A percentile compares a stretch with the other conserved stretches of the same genome.
These are phyloP conservation scores for Brassica nigra DNA, from an alignment of 345 rosid genomes.

Conservation along the genomic window DNA sequence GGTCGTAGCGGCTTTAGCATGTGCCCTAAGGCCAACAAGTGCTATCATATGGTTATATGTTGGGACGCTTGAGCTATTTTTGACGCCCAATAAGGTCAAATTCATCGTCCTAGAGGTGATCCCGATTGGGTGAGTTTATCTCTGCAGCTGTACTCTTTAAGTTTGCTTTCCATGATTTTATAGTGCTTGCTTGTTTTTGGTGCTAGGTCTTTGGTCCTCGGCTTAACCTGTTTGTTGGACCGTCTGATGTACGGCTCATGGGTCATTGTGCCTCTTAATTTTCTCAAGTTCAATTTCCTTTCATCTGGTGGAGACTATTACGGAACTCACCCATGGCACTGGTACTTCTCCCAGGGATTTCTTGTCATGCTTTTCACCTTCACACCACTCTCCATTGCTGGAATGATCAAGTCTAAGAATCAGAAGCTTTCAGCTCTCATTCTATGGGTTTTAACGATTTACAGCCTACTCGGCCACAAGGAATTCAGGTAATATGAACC, in stretches of 20 bases:
- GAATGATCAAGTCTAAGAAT: slow-evolving; percentile 58
- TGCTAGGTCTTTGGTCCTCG: slow-evolving; percentile 72
- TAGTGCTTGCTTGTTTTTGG: slow-evolving; percentile 17
- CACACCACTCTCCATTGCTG: slow-evolving; percentile 66
- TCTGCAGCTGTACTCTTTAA: no score
- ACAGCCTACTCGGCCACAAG: slow-evolving; percentile 85
- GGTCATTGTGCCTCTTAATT: slow-evolving; percentile 86
- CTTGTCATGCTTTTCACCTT: slow-evolving; percentile 83
- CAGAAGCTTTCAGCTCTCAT: slow-evolving; percentile 79
- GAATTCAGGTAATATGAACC: slow-evolving; percentile 69
- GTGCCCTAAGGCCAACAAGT: slow-evolving; percentile 91
- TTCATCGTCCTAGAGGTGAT: slow-evolving; percentile 65
- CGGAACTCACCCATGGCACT: slow-evolving; percentile 98
- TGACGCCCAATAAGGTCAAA: slow-evolving; percentile 53
- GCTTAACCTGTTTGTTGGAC: slow-evolving; percentile 64
- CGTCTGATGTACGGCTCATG: slow-evolving; percentile 80
- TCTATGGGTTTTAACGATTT: slow-evolving; percentile 74
- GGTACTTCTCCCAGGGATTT: slow-evolving; percentile 97
- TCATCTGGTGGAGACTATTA: slow-evolving; percentile 94
- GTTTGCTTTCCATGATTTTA: slow-evolving; percentile 6
- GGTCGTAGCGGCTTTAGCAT: slow-evolving; percentile 75
- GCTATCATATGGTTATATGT: slow-evolving; percentile 85
- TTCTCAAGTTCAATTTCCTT: slow-evolving; percentile 91
- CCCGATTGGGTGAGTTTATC: slow-evolving; percentile 71
- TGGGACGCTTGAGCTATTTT: slow-evolving; percentile 73